Evolutionary conservation across 2,329 filamentous ascomycete genomes (phyloP), one percentile per base, ranked within the genome.

Genomic region (Scorias spongiosa): DNA sequence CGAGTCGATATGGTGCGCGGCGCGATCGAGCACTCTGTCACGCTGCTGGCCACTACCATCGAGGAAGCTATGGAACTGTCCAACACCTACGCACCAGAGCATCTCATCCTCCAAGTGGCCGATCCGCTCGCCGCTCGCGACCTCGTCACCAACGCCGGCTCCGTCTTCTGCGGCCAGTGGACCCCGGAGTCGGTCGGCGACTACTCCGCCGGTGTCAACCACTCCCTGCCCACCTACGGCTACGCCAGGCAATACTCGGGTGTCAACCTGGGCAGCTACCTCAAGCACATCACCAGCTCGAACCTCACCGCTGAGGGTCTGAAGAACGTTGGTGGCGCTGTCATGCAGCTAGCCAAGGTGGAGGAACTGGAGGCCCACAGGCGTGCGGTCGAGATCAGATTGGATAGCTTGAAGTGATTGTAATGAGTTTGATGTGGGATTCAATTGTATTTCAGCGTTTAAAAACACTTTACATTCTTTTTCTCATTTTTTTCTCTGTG

Each of bases 231-330:
- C 42, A 98, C 91, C 0, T 98, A 96, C 59, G 91, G 91, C 36
- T 98, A 93, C 57, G 91, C 91, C 41, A 94, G 93, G 67, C 91
- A 98, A 64, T 98, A 98, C 69, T 95, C 87, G 5, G 91, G 91
- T 42, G 91, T 98, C 58, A 98, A 94, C 63, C 75, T 98, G 5
- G 86, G 78, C 29, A 96, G 89, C 2, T 98, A 95, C 66, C 76
- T 94, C 62, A 98, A 98, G 70, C 87, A 96, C 70, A 95, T 98
- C 58, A 98, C 91, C 32, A 91, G 84, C 67, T 86, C 87, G 0
- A 84, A 93, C 63, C 72, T 98, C 48, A 93, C 86, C 1, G 76
- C 80, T 14, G 75, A 94, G 56, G 91, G 91, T 17, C 69, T 98
- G 49, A 74, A 75, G 54, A 91, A 93, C 56, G 83, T 98, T 2